Evolutionary conservation across 2,329 filamentous ascomycete species (phyloP).

Genomic region (Purpureocillium lavendulum): DNA sequence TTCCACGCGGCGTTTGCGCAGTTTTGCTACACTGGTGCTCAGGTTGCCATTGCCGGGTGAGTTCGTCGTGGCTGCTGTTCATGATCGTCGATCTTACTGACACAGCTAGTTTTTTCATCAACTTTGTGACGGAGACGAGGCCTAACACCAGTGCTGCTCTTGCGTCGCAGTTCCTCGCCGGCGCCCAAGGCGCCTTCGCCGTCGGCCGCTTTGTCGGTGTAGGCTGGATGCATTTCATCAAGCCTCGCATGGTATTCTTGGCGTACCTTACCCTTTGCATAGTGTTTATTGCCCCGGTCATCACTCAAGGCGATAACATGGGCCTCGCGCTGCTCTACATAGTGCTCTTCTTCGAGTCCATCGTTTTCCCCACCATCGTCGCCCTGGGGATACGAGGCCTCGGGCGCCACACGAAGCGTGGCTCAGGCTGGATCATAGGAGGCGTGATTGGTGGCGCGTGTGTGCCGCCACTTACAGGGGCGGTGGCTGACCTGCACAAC

Average conservation of each 20-base stretch:
- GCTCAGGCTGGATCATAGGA: conserved; percentile 59
- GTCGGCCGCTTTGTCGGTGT: conserved; percentile 63
- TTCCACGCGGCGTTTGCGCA: conserved; percentile 71
- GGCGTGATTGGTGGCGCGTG: conserved; percentile 66
- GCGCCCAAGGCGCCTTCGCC: conserved; percentile 66
- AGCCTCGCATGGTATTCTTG: conserved; percentile 60
- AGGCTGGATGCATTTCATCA: conserved; percentile 56
- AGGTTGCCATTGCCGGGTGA: conserved; percentile 57
- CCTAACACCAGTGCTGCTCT: conserved; percentile 37
- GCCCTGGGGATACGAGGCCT: conserved; percentile 68
- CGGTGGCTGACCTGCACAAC: conserved; percentile 52
- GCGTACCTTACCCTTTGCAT: conserved; percentile 56
- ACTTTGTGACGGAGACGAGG: conserved; percentile 58
- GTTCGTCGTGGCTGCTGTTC: too few relatives aligned
- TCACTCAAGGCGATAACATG: conserved; percentile 34
- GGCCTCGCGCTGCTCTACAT: conserved; percentile 57
- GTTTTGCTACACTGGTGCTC: conserved; percentile 71
- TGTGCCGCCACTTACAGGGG: conserved; percentile 64
- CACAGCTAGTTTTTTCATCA: conserved; percentile 69
- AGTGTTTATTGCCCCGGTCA: conserved; percentile 48
- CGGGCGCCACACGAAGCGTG: conserved; percentile 69
- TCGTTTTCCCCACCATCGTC: conserved; percentile 76
- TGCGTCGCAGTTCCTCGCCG: conserved; percentile 62
- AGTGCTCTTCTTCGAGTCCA: conserved; percentile 70
- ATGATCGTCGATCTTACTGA: too few relatives aligned